Base-by-base conservation (phyloP, 176 grass and related monocot species). In the Paspalum notatum region DNA sequence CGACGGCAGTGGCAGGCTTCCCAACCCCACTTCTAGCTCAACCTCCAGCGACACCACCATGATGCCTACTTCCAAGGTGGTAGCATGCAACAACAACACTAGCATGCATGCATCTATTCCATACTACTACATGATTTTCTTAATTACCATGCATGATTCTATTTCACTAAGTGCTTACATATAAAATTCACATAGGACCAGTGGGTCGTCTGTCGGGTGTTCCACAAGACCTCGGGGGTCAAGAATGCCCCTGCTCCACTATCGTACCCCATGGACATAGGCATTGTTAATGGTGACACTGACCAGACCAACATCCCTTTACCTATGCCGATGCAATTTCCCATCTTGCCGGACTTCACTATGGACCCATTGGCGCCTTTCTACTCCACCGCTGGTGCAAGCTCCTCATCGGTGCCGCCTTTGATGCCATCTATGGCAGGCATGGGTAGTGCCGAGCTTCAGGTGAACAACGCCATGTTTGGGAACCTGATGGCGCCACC, bases 121-220 rank as follows among this genome's bases (percentile, higher is more conserved):
- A 32, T 32, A 2, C 1, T 49, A 11, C 1, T 6, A 37, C 3
- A 10, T 49, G 51, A 11, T 48, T 20, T 67, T 1, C 3, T 44
- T 11, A 64, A 32, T 49, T 49, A 4, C 47, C 14, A 13, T 13
- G 1, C 9, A 4, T 71, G 9, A 62, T 17, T 4, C 6, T 15
- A 59, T 81, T n/a, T 39, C 7, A 3, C 32, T n/a, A 11, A 12
- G 22, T 0, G 9, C 8, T n/a, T 53, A 10, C 14, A 20, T 6
- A 21, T 69, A 6, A 6, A 53, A 37, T 52, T 17, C 5, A 24
- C 55, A n/a, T 71, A 92, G 85, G 82, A 84, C 45, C 87, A 88
- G 8, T 92, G 87, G 90, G 87, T 88, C 18, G 87, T 92, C 0
- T 88, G 79, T 67, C 83, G 72, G 66, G 82, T 96, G 58, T 92